Evolutionary conservation across 2,329 filamentous ascomycete species (phyloP).

Genomic region (Phyllosticta citrichinensis): DNA sequence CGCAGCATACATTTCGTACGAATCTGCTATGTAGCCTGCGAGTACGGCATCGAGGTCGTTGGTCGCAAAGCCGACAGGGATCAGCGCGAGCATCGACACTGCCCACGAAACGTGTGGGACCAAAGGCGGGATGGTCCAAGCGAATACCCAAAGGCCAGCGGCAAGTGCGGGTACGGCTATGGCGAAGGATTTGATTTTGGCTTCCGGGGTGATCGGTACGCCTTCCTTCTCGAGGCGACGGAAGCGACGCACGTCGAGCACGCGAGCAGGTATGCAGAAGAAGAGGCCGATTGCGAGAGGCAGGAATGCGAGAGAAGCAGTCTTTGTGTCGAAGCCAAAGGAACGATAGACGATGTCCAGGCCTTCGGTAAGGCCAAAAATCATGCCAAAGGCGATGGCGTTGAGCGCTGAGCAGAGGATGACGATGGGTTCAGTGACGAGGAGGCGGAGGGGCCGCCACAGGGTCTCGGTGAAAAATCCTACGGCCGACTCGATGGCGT

Average conservation of each 20-base stretch:
- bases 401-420: slow-evolving; percentile 4
- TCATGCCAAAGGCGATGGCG: slow-evolving; percentile 5
- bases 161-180: slow-evolving; percentile 6
- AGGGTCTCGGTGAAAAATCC: neutral
- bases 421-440: slow-evolving; percentile 11
- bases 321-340: neutral
- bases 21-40: slow-evolving; percentile 8
- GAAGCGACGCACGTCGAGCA: neutral
- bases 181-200: slow-evolving; percentile 2
- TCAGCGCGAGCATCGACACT: slow-evolving; percentile 3
- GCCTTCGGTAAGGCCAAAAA: slow-evolving; percentile 11
- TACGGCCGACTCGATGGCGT: slow-evolving; percentile 6
- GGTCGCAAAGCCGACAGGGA: slow-evolving; percentile 8
- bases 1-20: slow-evolving; percentile 8
- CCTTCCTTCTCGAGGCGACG: neutral
- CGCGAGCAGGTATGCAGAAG: slow-evolving; percentile 1
- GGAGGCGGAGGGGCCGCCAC: slow-evolving; percentile 2
- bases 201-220: neutral
- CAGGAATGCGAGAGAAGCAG: slow-evolving; percentile 4
- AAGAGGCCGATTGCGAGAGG: slow-evolving; percentile 4
- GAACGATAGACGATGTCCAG: slow-evolving; percentile 2
- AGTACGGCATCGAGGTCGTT: slow-evolving; percentile 5
- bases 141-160: slow-evolving; percentile 2
- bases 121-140: slow-evolving; percentile 7
- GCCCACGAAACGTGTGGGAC: neutral